These are phyloP conservation scores for Hysterium pulicare DNA, from an alignment of 2,329 filamentous ascomycete species.

Conservation along the genomic window DNA sequence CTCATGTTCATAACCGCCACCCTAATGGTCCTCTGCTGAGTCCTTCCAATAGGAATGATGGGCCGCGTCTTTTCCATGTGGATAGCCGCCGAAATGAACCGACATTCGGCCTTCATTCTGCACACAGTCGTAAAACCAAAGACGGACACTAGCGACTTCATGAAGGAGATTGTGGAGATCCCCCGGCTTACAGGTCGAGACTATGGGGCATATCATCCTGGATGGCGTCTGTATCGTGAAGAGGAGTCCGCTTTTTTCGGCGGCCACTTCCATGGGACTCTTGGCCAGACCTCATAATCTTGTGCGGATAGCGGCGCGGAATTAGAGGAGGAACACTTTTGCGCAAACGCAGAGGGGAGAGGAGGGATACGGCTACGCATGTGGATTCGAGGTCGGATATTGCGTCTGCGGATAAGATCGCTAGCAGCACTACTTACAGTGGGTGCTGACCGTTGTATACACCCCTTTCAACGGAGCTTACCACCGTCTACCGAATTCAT, in stretches of 20 bases:
- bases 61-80: not conserved
- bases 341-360: no score
- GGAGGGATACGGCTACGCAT: no score
- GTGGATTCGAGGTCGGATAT: no score
- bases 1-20: conserved; percentile 1
- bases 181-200: conserved; percentile 2
- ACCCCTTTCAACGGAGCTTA: no score
- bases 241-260: not conserved
- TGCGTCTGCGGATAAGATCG: no score
- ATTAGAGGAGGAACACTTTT: no score
- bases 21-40: not conserved
- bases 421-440: no score
- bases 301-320: no score
- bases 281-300: no score
- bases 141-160: conserved; percentile 1
- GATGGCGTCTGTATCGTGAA: not conserved
- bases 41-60: conserved; percentile 2
- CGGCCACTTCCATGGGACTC: no score
- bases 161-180: conserved; percentile 3
- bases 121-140: conserved; percentile 2
- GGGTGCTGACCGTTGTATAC: no score
- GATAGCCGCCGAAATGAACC: conserved; percentile 2
- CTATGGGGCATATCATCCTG: conserved; percentile 4
- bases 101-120: not conserved
- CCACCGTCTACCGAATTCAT: no score